Base-by-base conservation (phyloP, 768 basidiomycete genomes). In the Suillus occidentalis region DNA sequence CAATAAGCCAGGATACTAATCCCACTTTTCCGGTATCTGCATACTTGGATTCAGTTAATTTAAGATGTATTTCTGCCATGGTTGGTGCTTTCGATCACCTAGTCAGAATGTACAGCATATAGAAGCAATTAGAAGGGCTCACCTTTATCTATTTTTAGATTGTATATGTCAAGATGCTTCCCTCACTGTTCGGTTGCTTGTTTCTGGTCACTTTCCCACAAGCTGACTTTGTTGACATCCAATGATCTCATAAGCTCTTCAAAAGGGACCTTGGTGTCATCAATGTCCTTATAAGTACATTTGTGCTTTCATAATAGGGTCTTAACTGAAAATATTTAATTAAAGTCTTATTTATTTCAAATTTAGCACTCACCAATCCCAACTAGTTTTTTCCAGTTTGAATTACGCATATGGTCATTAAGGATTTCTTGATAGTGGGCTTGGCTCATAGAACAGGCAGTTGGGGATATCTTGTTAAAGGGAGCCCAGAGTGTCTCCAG, bases 361-460 rank as follows among this genome's bases (percentile, higher is more conserved):
- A 12, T 22, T 22, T 12, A 12, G 45, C 20, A 45, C 63, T 25
- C 43, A 73, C 72, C 68, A 7, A 70, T 71, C 20, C 70, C 63
- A 18, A 72, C 64, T 9, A 72, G 60, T 49, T 77, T 79, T 43
- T 75, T 75, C 66, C 70, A 76, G 47, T 79, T 79, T 0, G 65
- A 73, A 34, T 79, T 75, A 6, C 65, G 62, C 75, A 77, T 78
- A 40, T 72, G 66, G 34, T 74, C 72, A 52, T 79, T 71, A 1
- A 76, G 49, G 0, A 72, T 58, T 57, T 78, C 77, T 1, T 65
- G 52, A 0, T 71, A 28, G 39, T 69, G 57, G 6, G 60, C 31
- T 1, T 40, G 12, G 25, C 42, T 63, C 65, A 58, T 57, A 7
- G 52, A 53, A 36, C 10, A n/a, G 2, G 62, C 40, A 0, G 40